Base-by-base conservation (phyloP, 176 grass and related monocot genomes). In the Oryza australiensis region DNA sequence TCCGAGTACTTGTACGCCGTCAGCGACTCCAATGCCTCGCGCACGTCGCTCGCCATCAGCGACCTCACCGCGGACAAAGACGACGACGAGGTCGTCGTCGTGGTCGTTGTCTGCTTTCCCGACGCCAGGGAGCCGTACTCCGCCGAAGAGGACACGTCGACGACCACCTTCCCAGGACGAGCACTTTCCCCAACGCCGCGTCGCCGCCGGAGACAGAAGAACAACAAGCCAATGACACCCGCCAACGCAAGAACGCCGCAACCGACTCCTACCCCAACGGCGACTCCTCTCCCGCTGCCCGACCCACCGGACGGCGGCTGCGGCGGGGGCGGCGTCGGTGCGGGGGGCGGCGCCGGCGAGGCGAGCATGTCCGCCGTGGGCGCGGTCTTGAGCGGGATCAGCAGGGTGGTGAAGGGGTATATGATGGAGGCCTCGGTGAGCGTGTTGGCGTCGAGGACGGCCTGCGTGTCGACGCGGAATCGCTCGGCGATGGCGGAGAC, bases 361-460 rank as follows among this genome's bases (percentile, higher is more conserved):
- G 37, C 79, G 37, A 90, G 70, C 64, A 90, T 80, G 68, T 82
- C 85, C 11, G 71, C 55, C 59, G 89, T 92, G 72, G 91, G 94
- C 43, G 78, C 18, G 70, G 14, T 84, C 82, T 88, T 81, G 66
- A 97, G 86, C 57, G 94, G 94, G 12, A 97, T 24, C 20, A 97
- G 80, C 51, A 97, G 72, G 32, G 92, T 97, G 57, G 90, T 97
- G 88, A 94, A 97, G 10, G 92, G 92, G 75, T 16, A 94, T 5
- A 97, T 87, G 62, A 7, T 81, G 34, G 76, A 66, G 12, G 12
- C 43, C 12, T 26, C 64, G 9, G 53, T 34, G 64, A 97, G 80
- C 9, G 28, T 66, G 57, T 97, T 97, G 30, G 92, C 94, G 1
- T 89, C 73, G 5, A 83, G 80, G 15, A 97, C 73, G 7, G 60